Conservation (phyloP, 805 yeast genomes). For the Monosporozyma solicola region DNA sequence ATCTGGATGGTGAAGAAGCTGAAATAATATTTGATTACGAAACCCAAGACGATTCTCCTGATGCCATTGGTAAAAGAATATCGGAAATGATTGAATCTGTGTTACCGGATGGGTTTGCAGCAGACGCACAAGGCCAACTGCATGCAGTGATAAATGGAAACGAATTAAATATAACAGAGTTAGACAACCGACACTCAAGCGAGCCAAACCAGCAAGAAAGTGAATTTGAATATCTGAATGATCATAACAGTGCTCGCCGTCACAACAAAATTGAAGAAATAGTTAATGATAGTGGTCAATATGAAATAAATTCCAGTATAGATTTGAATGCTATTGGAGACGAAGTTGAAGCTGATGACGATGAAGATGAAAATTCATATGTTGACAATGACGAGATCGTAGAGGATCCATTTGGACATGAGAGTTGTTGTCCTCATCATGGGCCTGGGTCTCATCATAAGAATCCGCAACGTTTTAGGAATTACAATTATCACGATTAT, state of each 20-base stretch:
- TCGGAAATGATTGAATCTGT: constrained; percentile 26
- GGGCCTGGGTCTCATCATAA: constrained; percentile 4
- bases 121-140: constrained; percentile 19
- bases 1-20: constrained; percentile 21
- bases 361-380: constrained; percentile 2
- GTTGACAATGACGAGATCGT: background rate
- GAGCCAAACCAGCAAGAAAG: background rate
- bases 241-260: background rate
- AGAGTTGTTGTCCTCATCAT: constrained; percentile 9
- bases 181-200: constrained; percentile 1
- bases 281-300: background rate
- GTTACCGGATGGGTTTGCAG: constrained; percentile 21
- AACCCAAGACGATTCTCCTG: constrained; percentile 18
- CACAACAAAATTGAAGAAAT: constrained; percentile 2
- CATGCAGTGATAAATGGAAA: constrained; percentile 23
- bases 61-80: constrained; percentile 21
- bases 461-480: constrained; percentile 6
- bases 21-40: constrained; percentile 28
- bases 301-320: background rate
- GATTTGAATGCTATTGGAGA: background rate
- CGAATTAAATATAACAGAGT: constrained; percentile 19
- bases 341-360: background rate
- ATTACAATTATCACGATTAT: constrained; percentile 13
- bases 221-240: background rate
- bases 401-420: constrained; percentile 4